Evolutionary conservation across 2,329 filamentous ascomycete genomes (phyloP).

Genomic region (Aspergillus texensis): DNA sequence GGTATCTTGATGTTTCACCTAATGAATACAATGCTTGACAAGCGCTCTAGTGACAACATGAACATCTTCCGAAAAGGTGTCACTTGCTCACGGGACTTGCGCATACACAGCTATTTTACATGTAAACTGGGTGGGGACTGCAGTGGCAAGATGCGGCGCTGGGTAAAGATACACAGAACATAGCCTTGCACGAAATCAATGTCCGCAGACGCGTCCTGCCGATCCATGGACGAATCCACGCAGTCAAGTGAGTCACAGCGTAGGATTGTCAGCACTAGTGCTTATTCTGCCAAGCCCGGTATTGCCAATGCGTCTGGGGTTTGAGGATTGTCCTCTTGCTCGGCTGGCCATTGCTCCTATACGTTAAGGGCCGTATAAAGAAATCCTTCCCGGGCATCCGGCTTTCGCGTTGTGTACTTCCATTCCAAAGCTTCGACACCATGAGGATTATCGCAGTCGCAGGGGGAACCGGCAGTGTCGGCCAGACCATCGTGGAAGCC

Average conservation of each 20-base stretch:
- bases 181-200: background rate
- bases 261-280: background rate
- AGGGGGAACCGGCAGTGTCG: conserved; percentile 7
- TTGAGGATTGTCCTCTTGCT: background rate
- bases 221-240: background rate
- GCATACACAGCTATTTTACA: too few species aligned
- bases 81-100: too few species aligned
- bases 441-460: conserved; percentile 9
- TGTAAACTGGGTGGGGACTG: too few species aligned
- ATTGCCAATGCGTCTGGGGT: background rate
- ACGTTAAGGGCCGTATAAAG: background rate
- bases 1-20: too few species aligned
- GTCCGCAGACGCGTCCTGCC: background rate
- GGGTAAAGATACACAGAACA: background rate
- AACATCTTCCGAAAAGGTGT: too few species aligned
- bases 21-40: too few species aligned
- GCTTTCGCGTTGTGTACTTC: background rate
- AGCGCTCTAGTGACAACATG: too few species aligned
- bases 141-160: too few species aligned
- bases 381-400: background rate
- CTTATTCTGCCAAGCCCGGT: background rate
- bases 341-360: background rate
- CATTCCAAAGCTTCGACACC: background rate
- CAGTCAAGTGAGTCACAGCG: background rate
- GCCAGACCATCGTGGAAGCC: conserved; percentile 6